Conservation (phyloP, 805 yeast species). For the Hanseniaspora lachancei region DNA sequence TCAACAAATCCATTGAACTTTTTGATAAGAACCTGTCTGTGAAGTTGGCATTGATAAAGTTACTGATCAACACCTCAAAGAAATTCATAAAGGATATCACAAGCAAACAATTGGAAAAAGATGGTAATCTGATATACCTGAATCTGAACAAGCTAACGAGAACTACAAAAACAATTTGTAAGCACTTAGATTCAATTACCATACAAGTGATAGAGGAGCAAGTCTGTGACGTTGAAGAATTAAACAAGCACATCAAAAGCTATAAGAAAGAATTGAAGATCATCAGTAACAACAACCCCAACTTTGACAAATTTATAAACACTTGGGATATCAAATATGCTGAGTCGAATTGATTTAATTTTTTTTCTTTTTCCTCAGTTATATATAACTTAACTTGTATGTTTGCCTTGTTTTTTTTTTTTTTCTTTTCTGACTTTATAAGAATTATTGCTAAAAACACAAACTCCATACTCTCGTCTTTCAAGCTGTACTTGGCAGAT, state of each 20-base stretch:
- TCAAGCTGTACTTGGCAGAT: too few relatives aligned
- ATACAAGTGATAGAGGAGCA: constrained; percentile 7
- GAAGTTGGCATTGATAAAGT: constrained; percentile 37
- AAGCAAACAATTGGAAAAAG: not conserved
- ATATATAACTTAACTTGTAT: not conserved
- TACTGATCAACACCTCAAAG: constrained; percentile 29
- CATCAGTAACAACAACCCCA: not conserved
- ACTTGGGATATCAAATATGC: constrained; percentile 27
- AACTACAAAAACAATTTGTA: not conserved
- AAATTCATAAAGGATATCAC: constrained; percentile 4
- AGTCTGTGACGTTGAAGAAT: not conserved
- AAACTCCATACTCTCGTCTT: too few relatives aligned
- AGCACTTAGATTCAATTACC: not conserved
- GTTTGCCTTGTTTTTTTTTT: too few relatives aligned
- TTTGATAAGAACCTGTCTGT: constrained; percentile 38
- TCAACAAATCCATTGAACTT: constrained; percentile 22
- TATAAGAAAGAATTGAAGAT: constrained; percentile 2
- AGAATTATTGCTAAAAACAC: too few relatives aligned
- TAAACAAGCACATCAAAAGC: not conserved
- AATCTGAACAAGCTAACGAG: not conserved
- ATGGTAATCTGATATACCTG: constrained; percentile 1
- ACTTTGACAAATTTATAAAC: constrained; percentile 22
- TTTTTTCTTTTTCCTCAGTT: not conserved
- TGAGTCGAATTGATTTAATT: not conserved
- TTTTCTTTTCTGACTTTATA: too few relatives aligned